Percentiles rank a stretch among this genome's conserved stretches.
phyloP scores from a whole-genome alignment of 2,329 filamentous ascomycete genomes.

The Xylaria arbuscula region DNA sequence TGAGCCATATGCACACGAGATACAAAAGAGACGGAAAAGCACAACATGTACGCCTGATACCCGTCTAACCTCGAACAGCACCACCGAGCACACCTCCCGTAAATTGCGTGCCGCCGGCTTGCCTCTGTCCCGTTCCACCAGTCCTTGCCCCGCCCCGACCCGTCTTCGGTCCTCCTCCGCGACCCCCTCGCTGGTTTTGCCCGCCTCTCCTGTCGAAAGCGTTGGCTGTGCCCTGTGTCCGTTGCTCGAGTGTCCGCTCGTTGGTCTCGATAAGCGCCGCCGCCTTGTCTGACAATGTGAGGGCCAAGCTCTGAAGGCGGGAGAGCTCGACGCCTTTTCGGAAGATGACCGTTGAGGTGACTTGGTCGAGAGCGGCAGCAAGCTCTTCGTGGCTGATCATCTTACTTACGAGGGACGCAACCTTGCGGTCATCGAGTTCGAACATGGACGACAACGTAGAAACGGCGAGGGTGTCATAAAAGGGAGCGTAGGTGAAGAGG shows the following conservation, averaged over 20 bases:
- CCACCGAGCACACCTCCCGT: constrained; percentile 82
- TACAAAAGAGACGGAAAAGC: constrained; percentile 46
- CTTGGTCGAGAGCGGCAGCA: constrained; percentile 94
- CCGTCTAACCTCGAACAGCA: constrained; percentile 68
- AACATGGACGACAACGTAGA: constrained; percentile 92
- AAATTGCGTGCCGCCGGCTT: constrained; percentile 80
- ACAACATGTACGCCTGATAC: constrained; percentile 38
- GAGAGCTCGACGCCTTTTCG: constrained; percentile 98
- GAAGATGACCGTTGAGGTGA: constrained; percentile 98
- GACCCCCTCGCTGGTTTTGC: constrained; percentile 71
- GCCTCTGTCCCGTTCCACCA: constrained; percentile 73
- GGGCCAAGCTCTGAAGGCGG: constrained; percentile 91
- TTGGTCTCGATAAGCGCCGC: constrained; percentile 96
- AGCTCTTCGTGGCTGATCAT: constrained; percentile 99
- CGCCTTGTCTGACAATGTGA: constrained; percentile 95
- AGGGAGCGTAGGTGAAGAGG: constrained; percentile 98
- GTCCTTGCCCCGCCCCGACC: constrained; percentile 53
- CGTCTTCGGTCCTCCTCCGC: constrained; percentile 66
- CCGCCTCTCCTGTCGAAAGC: constrained; percentile 94
- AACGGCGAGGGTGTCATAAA: constrained; percentile 95
- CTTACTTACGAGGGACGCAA: constrained; percentile 94
- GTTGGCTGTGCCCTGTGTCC: constrained; percentile 94
- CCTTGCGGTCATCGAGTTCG: constrained; percentile 90
- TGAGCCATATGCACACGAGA: constrained; percentile 46
- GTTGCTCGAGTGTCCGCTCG: constrained; percentile 95